Conservation (phyloP, 345 rosid species). For the Gossypioides kirkii region DNA sequence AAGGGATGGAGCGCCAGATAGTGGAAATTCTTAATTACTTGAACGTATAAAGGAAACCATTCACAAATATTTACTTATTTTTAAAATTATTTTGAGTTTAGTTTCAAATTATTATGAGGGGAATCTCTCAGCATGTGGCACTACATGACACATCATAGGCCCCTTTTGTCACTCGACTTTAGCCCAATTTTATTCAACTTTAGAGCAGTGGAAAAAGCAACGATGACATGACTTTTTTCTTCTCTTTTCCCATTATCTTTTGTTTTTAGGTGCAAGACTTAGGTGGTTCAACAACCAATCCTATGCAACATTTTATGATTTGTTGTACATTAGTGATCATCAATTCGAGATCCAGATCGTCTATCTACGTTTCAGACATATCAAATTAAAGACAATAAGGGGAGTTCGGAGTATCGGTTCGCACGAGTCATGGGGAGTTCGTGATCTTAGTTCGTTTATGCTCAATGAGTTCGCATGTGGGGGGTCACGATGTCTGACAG, state of each 20-base stretch:
- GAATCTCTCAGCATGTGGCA: slow-evolving; percentile 8
- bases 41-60: not conserved
- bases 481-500: no score
- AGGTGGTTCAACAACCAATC: not conserved
- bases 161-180: slow-evolving; percentile 5
- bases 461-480: no score
- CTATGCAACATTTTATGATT: not conserved
- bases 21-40: not conserved
- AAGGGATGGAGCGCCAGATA: not conserved
- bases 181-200: slow-evolving; percentile 2
- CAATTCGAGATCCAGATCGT: no score
- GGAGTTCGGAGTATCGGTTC: no score
- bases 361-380: no score
- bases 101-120: not conserved
- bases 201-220: slow-evolving; percentile 10
- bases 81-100: not conserved
- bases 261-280: not conserved
- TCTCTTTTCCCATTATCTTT: not conserved
- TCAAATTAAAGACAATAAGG: no score
- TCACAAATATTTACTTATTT: not conserved
- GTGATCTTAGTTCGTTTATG: no score
- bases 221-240: not conserved
- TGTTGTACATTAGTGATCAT: no score
- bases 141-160: not conserved
- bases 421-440: no score